Evolutionary conservation across 441 rosid species (phyloP).

Genomic region (Biscutella auriculata): DNA sequence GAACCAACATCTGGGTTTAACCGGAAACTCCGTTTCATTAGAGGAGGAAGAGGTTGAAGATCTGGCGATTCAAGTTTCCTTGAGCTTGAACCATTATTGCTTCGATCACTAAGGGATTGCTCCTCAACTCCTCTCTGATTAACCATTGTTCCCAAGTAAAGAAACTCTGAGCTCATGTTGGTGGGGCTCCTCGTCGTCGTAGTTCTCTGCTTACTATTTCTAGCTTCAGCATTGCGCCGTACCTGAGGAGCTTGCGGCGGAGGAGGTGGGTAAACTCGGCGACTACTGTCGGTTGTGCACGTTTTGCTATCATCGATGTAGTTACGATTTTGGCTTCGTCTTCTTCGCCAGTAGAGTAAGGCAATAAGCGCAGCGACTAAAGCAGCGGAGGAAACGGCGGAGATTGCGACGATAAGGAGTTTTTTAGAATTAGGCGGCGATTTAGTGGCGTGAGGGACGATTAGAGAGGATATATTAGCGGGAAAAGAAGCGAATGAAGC

Average conservation of each 20-base stretch:
- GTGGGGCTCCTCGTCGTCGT: conserved; percentile 29
- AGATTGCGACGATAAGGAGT: conserved; percentile 41
- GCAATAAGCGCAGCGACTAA: conserved; percentile 27
- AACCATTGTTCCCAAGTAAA: conserved; percentile 50
- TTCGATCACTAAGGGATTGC: conserved; percentile 27
- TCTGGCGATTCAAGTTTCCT: conserved; percentile 83
- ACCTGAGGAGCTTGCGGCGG: conserved; percentile 19
- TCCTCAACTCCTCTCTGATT: conserved; percentile 49
- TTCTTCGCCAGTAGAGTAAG: conserved; percentile 38
- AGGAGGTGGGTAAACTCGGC: conserved; percentile 18
- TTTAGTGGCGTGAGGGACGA: conserved; percentile 51
- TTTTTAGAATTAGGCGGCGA: conserved; percentile 35
- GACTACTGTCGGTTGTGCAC: conserved; percentile 32
- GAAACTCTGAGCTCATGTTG: conserved; percentile 30
- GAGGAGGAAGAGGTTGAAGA: conserved; percentile 79
- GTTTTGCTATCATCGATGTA: conserved; percentile 34
- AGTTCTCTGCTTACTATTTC: conserved; percentile 18
- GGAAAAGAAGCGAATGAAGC: conserved; percentile 73
- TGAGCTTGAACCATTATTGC: conserved; percentile 32
- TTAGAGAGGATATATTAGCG: conserved; percentile 81
- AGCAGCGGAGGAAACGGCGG: conserved; percentile 46
- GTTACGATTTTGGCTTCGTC: conserved; percentile 10
- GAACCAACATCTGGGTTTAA: conserved; percentile 27
- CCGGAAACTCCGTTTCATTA: conserved; percentile 29
- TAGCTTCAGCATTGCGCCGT: conserved; percentile 28